phyloP scores from a whole-genome alignment of 495 filamentous ascomycete genomes.

The Articulospora tetracladia region DNA sequence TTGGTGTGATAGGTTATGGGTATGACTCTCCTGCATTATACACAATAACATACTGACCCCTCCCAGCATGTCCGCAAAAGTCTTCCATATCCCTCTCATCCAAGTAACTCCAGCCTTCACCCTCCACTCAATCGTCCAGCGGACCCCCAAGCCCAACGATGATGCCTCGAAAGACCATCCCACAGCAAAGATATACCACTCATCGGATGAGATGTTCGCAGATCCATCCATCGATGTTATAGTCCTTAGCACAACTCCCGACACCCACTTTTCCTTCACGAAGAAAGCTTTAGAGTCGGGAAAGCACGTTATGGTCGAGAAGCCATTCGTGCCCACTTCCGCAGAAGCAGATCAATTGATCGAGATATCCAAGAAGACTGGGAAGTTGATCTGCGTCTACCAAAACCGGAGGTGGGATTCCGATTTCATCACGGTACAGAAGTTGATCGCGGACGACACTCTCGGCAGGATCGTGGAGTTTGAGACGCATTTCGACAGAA shows the following conservation, averaged over 20 bases:
- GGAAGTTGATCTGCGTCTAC: constrained; percentile 71
- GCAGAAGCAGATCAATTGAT: constrained; percentile 70
- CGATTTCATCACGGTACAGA: constrained; percentile 74
- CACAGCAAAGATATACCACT: constrained; percentile 57
- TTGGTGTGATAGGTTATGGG: constrained; percentile 54
- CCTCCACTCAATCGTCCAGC: constrained; percentile 78
- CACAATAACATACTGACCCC: constrained; percentile 18
- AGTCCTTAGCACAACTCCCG: constrained; percentile 70
- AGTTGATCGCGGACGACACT: constrained; percentile 48
- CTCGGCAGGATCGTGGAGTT: constrained; percentile 74
- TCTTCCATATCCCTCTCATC: constrained; percentile 91
- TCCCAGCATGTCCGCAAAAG: constrained; percentile 73
- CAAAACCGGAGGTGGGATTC: constrained; percentile 86
- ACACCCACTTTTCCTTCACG: constrained; percentile 65
- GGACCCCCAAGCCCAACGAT: constrained; percentile 60
- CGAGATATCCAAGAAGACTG: constrained; percentile 55
- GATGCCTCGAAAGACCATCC: constrained; percentile 66
- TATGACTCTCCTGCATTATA: constrained; percentile 8
- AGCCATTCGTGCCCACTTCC: constrained; percentile 76
- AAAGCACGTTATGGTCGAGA: constrained; percentile 87
- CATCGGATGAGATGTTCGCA: constrained; percentile 56
- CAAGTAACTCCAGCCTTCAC: constrained; percentile 56
- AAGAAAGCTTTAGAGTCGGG: constrained; percentile 65
- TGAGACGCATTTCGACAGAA: constrained; percentile 82
- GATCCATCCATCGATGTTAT: constrained; percentile 67